Percentiles rank a stretch among this genome's conserved stretches.
Conservation (phyloP, 768 basidiomycete genomes). For the Kwoniella europaea region DNA sequence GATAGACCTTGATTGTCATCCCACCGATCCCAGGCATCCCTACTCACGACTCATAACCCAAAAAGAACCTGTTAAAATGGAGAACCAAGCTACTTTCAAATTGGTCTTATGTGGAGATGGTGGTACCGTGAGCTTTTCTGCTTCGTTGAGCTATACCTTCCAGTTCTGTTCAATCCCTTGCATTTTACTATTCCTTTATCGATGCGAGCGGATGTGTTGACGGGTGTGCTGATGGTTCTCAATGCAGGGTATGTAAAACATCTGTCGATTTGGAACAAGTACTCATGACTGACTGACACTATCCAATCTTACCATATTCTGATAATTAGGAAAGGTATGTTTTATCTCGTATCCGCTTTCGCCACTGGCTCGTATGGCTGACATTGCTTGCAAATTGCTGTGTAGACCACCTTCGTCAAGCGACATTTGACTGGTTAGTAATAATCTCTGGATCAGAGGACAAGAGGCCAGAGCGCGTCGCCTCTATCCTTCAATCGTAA, state of each 20-base stretch:
- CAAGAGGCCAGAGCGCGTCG: background rate
- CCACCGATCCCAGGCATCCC: background rate
- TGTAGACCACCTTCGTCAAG: slow-evolving; percentile 98
- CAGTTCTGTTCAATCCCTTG: too few species aligned
- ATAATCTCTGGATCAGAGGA: background rate
- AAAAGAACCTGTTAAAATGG: slow-evolving; percentile 29
- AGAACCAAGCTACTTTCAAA: slow-evolving; percentile 86
- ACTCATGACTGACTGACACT: background rate
- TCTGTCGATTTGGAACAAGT: too few species aligned
- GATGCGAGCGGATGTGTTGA: too few species aligned
- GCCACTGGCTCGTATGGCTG: slow-evolving; percentile 26
- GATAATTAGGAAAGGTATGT: slow-evolving; percentile 24
- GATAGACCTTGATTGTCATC: too few species aligned
- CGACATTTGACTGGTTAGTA: slow-evolving; percentile 79
- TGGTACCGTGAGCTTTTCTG: slow-evolving; percentile 40
- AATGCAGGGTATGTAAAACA: background rate
- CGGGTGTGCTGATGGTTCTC: background rate
- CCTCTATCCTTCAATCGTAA: too few species aligned
- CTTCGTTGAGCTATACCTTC: too few species aligned
- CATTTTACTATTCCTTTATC: too few species aligned
- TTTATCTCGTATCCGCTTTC: background rate
- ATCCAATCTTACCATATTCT: background rate
- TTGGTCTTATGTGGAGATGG: slow-evolving; percentile 87
- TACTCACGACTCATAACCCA: background rate
- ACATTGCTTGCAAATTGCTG: slow-evolving; percentile 14